Percentiles rank a stretch among this genome's conserved stretches.
Evolutionary conservation across 495 filamentous ascomycete genomes (phyloP).

Genomic region (Parathielavia hyrcaniae): DNA sequence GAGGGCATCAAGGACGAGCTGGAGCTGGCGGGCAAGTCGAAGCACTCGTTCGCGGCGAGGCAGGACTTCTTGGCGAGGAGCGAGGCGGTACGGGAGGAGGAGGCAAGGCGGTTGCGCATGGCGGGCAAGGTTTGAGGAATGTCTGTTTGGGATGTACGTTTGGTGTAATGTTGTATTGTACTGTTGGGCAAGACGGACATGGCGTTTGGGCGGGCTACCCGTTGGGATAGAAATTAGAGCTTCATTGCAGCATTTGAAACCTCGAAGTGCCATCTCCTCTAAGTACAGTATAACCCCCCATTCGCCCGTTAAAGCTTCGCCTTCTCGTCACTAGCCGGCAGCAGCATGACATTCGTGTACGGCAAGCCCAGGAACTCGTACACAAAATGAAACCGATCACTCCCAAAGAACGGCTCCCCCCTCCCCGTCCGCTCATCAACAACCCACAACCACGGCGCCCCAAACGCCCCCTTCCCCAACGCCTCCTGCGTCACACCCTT

Average conservation of each 20-base stretch:
- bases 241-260: not conserved
- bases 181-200: not conserved
- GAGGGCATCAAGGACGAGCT: slow-evolving; percentile 91
- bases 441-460: slow-evolving; percentile 72
- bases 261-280: not conserved
- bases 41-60: slow-evolving; percentile 70
- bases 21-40: slow-evolving; percentile 72
- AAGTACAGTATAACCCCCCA: not conserved
- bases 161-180: not conserved
- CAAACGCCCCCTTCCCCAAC: slow-evolving; percentile 61
- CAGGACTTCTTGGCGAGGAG: slow-evolving; percentile 87
- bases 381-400: slow-evolving; percentile 52
- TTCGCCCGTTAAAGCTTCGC: slow-evolving; percentile 21
- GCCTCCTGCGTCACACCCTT: slow-evolving; percentile 53
- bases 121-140: slow-evolving; percentile 39
- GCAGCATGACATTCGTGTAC: slow-evolving; percentile 31
- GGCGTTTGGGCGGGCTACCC: slow-evolving; percentile 6
- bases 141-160: not conserved
- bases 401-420: slow-evolving; percentile 69
- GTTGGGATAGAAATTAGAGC: not conserved
- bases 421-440: slow-evolving; percentile 46
- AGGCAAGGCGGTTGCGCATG: slow-evolving; percentile 57
- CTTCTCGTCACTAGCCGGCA: slow-evolving; percentile 23
- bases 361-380: slow-evolving; percentile 40
- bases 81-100: slow-evolving; percentile 70